Conservation (phyloP, 2,329 filamentous ascomycete species). For the Acrocalymma vagum region DNA sequence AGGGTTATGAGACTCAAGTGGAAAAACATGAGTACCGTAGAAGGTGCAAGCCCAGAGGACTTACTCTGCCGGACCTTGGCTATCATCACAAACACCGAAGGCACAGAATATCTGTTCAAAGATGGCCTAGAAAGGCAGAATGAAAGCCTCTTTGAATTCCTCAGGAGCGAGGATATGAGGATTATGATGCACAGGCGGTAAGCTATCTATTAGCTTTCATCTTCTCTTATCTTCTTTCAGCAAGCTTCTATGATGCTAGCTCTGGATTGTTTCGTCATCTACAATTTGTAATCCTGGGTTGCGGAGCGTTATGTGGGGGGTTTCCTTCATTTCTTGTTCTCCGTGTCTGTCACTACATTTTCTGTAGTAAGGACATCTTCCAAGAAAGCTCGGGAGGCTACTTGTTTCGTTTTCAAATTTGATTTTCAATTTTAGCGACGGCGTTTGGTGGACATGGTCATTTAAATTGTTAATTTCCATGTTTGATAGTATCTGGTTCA, state of each 20-base stretch:
- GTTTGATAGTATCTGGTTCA: no score
- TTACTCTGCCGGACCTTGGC: slow-evolving; percentile 41
- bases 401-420: no score
- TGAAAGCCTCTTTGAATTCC: slow-evolving; percentile 39
- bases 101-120: slow-evolving; percentile 43
- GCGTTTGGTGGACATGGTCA: no score
- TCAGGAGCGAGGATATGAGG: slow-evolving; percentile 39
- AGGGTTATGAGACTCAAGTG: slow-evolving; percentile 44
- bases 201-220: slow-evolving; percentile 1
- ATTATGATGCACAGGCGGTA: slow-evolving; percentile 40
- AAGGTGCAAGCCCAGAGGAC: slow-evolving; percentile 42
- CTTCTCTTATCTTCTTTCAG: not conserved
- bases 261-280: no score
- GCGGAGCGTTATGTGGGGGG: no score
- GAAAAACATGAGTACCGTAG: slow-evolving; percentile 45
- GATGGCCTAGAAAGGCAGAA: slow-evolving; percentile 39
- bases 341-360: not conserved
- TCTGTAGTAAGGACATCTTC: no score
- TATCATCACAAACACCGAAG: slow-evolving; percentile 42
- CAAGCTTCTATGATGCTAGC: no score
- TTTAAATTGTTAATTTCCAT: no score
- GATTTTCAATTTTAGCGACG: no score
- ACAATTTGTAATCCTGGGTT: no score
- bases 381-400: no score
- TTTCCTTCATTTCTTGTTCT: no score